Evolutionary conservation across 306 rosid genomes (phyloP), one percentile per base, ranked within the genome.

Genomic region (Cucumis cinereus): DNA sequence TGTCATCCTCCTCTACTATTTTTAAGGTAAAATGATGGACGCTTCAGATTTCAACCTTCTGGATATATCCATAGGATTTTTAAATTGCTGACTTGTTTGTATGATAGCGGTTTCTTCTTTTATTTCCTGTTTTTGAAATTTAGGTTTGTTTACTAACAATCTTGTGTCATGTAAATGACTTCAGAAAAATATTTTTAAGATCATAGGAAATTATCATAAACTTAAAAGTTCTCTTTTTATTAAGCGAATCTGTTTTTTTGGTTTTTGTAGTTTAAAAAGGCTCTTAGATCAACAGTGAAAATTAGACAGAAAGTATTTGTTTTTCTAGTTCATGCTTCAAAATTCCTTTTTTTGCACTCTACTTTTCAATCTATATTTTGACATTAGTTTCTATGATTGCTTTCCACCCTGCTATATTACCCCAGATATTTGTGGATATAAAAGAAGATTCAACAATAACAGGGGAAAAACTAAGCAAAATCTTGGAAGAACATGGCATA

Each of bases 361-460:
- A 71, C 10, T 50, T 24, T 47, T 49, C 76, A 47, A 47, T 43
- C 13, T 35, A 10, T 40, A 20, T 66, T n/a, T n/a, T 66, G 30
- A 38, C 52, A 66, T 38, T 40, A 11, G 22, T 38, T n/a, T 40
- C 10, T 66, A 66, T 53, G 22, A 10, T 73, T 26, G 10, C 45
- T 30, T 53, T 20, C 62, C 19, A 9, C 0, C 45, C 4, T 50
- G 16, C 26, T 22, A 4, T 36, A 45, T 58, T 68, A 59, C 59
- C 82, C 59, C 82, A 93, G 98, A 22, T 93, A 73, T 93, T 70
- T 70, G 41, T 93, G 38, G 83, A 88, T 8, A 70, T 93, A 72
- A 87, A 76, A 77, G 93, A 88, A 64, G 83, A 88, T 55, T 74
- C 89, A 57, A 73, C 50, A 9, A 80, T 83, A 58, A 81, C 83